Evolutionary conservation across 148 eudicot species (phyloP), one percentile per base, ranked within the genome.

Genomic region (Amaranthus palmeri): DNA sequence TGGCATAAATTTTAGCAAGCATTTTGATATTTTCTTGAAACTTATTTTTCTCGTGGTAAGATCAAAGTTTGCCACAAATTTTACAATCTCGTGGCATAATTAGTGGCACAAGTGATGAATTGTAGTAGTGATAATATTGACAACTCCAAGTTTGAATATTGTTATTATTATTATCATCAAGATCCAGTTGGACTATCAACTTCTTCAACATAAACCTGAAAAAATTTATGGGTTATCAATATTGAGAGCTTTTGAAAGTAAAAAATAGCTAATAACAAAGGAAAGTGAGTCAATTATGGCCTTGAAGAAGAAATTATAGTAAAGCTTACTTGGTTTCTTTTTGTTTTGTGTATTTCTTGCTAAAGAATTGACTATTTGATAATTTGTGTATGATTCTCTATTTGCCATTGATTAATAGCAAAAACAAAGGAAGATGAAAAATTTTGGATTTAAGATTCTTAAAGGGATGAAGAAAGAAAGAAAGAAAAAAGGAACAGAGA

Each of bases 131-230:
- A 64, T 80, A 71, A 44, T 89, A 91, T 78, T 83, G 85, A 50
- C 88, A 89, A 80, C 77, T 93, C 97, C 97, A 93, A 0, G 96
- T 82, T 66, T 88, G 91, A 8, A 87, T 64, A 74, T 86, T 88
- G 64, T 72, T 83, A 51, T 74, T 5, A 48, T 25, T 50, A 61
- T 61, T n/a, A 60, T 66, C 57, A 47, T 82, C 83, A n/a, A 58
- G 69, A 80, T 43, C 69, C 81, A 55, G 82, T 65, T 45, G 78
- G 73, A 51, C 11, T 42, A 57, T 85, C 90, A 66, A 61, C 48
- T 15, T 90, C 96, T 74, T 88, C 96, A 43, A 87, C 95, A 69
- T 91, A 91, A 81, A 89, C 82, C 78, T 12, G 84, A 71, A 65
- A 85, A 81, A 25, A 83, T 58, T 7, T 82, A 77, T 48, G 82